A percentile compares a stretch with the other conserved stretches of the same genome.
Conservation (phyloP, 2,329 filamentous ascomycete genomes). For the Aspergillus viridinutans region DNA sequence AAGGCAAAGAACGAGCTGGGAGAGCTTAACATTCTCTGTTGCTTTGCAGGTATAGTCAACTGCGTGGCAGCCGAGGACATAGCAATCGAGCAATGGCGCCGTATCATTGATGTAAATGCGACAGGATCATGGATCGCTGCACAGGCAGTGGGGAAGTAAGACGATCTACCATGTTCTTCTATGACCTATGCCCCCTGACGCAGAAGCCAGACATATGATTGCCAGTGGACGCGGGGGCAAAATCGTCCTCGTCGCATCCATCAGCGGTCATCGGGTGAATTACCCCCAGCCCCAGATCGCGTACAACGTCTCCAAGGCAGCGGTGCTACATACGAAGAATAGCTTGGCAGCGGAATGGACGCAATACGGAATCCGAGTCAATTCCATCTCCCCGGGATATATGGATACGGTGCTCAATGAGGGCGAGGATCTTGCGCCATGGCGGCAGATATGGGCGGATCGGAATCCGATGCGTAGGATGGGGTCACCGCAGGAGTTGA, state of each 20-base stretch:
- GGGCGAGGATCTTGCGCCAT: slow-evolving; percentile 53
- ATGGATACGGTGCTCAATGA: slow-evolving; percentile 73
- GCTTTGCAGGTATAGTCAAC: slow-evolving; percentile 66
- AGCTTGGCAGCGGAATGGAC: slow-evolving; percentile 71
- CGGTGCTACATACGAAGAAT: slow-evolving; percentile 58
- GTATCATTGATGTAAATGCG: slow-evolving; percentile 67
- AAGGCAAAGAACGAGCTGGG: slow-evolving; percentile 38
- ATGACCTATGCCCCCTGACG: background rate
- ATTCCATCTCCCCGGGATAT: slow-evolving; percentile 67
- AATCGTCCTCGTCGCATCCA: slow-evolving; percentile 63
- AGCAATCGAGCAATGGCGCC: slow-evolving; percentile 55
- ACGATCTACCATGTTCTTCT: background rate
- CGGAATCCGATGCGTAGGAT: slow-evolving; percentile 62
- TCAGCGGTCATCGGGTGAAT: slow-evolving; percentile 65
- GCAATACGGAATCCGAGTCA: slow-evolving; percentile 64
- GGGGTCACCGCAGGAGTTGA: slow-evolving; percentile 59
- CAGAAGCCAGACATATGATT: slow-evolving; percentile 47
- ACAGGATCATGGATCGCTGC: slow-evolving; percentile 67
- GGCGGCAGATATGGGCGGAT: slow-evolving; percentile 52
- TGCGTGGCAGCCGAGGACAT: slow-evolving; percentile 59
- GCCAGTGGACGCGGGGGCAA: slow-evolving; percentile 50
- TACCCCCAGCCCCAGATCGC: slow-evolving; percentile 66
- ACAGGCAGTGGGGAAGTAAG: slow-evolving; percentile 54
- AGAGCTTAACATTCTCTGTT: slow-evolving; percentile 53
- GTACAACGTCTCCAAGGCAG: slow-evolving; percentile 70